Evolutionary conservation across 495 filamentous ascomycete genomes (phyloP), one percentile per base, ranked within the genome.

Genomic region (Ramalina intermedia): DNA sequence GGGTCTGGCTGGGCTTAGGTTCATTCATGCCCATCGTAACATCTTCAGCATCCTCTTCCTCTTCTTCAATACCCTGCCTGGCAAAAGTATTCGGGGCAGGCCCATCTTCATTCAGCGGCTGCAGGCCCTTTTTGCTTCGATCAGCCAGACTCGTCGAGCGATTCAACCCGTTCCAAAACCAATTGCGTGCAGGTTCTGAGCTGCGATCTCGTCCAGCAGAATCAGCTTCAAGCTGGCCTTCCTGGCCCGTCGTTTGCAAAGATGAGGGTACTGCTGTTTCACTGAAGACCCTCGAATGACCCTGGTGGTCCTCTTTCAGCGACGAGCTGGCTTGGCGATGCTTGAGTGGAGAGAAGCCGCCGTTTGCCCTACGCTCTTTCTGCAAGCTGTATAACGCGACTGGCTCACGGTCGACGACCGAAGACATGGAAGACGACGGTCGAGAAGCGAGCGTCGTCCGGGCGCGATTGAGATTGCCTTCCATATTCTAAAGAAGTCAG

Each of bases 381-480:
- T 47, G 49, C 41, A 50, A 41, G 13, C 47, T 45, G 17, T 59
- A 56, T 4, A 52, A 44, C 12, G 52, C 58, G 16, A 45, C 41
- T n/a, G 46, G 48, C 24, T 57, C 55, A 41, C 46, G 47, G 26
- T 47, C 49, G 1, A 44, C 37, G 41, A 55, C 50, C 1, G 57
- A 53, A 36, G 57, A 57, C 57, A 60, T 60, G n/a, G 78, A 74
- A 4, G 70, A 69, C 21, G 79, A 74, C 13, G 79, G 71, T 6
- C 74, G 71, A n/a, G 71, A 63, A 46, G 74, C 73, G 21, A 90
- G 69, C 3, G 85, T 80, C 47, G 78, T 82, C 46, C 88, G 79
- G 18, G 87, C 88, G 29, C 86, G 78, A 44, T 71, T 81, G 20
- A 95, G 66, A 58, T 94, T 94, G 16, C 81, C 85, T 64, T 94